Conservation (phyloP, 176 grass and related monocot genomes). For the Guadua angustifolia region DNA sequence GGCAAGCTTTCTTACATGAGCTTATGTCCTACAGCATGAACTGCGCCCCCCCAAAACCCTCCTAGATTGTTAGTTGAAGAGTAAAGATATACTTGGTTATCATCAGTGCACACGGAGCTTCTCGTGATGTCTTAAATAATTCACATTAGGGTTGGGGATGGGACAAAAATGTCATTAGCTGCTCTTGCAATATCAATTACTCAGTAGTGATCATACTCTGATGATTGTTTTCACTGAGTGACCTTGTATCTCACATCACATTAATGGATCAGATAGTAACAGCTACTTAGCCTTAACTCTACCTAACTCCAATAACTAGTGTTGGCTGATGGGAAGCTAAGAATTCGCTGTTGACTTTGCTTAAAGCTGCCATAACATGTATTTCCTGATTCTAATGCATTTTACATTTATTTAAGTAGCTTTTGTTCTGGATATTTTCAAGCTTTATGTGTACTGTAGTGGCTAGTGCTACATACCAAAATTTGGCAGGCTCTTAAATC, state of each 20-base stretch:
- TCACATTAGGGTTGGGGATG: background rate
- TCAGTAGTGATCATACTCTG: background rate
- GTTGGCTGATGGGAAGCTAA: conserved; percentile 11
- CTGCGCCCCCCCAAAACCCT: background rate
- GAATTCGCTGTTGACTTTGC: background rate
- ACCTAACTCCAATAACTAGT: background rate
- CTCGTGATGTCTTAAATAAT: background rate
- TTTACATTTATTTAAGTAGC: conserved; percentile 24
- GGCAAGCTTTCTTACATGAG: conserved; percentile 6
- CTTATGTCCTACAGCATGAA: background rate
- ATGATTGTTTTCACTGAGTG: background rate
- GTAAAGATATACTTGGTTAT: conserved; percentile 10
- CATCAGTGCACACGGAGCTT: background rate
- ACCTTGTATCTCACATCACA: background rate
- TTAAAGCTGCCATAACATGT: background rate
- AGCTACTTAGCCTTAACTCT: background rate
- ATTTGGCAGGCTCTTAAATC: background rate
- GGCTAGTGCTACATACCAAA: background rate
- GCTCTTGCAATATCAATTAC: background rate
- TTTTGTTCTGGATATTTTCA: background rate
- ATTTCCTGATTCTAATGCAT: background rate
- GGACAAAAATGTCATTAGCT: background rate
- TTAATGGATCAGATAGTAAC: background rate
- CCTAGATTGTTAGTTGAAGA: conserved; percentile 12
- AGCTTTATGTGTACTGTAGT: conserved; percentile 9